Evolutionary conservation across 192 early-diverging fungal genomes (phyloP), one percentile per base, ranked within the genome.

Genomic region (Gamsiella multidivaricata): DNA sequence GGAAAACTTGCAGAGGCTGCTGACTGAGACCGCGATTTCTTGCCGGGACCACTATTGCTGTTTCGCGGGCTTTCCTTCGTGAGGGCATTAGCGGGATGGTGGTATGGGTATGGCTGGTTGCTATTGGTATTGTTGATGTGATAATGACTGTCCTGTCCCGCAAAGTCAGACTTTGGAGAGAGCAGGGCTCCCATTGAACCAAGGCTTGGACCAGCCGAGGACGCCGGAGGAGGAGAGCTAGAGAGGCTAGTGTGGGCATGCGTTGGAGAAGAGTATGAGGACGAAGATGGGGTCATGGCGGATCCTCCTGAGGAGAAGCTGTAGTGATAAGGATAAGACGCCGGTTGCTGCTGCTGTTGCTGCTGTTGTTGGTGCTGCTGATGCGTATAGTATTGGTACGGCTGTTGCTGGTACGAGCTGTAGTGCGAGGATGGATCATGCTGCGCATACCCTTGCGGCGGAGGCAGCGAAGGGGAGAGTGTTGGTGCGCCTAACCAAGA

Each of bases 351-450:
- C 15, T 66, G 46, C 3, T 61, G 54, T 54, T 61, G 46, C 11
- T 46, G 54, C 15, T 54, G 59, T n/a, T n/a, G 49, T 2, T 50
- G 46, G 6, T 61, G 54, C 65, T 61, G 46, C 11, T 46, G 54
- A 23, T 54, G 59, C 31, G 69, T 61, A 45, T 61, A 70, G 41
- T 70, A 59, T 31, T 33, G 59, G 20, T 70, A 62, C 29, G 31
- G 51, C 47, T 61, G 69, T 33, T 67, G 58, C 43, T 70, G 69
- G 22, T 70, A 55, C 9, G 45, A 52, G 39, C 37, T 54, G 36
- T 70, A 62, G 17, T 70, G 69, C 36, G 69, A 55, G 23, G 69
- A 54, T 61, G 58, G 69, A 36, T 70, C 69, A 55, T 70, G 67
- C 49, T 69, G 69, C 3, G 43, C 41, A 42, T 70, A 70, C 28